Percentiles rank a stretch among this genome's conserved stretches.
These are phyloP conservation scores for Dorcoceras hygrometricum DNA, from an alignment of 257 asterid species.

Conservation along the genomic window DNA sequence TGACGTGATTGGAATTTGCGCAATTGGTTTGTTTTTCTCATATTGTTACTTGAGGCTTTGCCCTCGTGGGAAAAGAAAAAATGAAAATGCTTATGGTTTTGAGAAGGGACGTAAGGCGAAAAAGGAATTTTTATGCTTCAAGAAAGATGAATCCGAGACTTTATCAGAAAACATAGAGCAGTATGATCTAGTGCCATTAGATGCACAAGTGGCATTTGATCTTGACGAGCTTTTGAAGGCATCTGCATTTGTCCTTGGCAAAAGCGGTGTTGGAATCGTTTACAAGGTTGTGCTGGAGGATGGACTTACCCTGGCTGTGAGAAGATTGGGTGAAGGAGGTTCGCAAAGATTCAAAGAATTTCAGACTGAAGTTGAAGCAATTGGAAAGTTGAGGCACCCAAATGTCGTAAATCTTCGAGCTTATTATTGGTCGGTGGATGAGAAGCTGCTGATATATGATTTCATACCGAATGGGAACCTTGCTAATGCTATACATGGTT, in stretches of 20 bases:
- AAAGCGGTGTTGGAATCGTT: conserved; percentile 86
- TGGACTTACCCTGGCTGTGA: conserved; percentile 73
- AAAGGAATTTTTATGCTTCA: conserved; percentile 68
- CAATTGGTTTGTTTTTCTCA: conserved; percentile 66
- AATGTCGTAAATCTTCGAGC: conserved; percentile 73
- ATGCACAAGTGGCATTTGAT: conserved; percentile 67
- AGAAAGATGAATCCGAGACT: conserved; percentile 77
- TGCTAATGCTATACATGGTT: conserved; percentile 73
- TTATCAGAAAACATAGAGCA: conserved; percentile 73
- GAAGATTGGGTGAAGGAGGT: conserved; percentile 93
- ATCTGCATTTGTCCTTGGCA: conserved; percentile 87
- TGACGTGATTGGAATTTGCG: conserved; percentile 72
- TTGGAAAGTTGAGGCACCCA: conserved; percentile 84
- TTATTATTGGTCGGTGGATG: conserved; percentile 93
- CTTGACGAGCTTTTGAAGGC: conserved; percentile 89
- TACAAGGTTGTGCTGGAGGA: conserved; percentile 92
- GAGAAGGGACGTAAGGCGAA: conserved; percentile 54
- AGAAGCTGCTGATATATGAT: conserved; percentile 81
- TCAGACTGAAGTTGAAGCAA: conserved; percentile 82
- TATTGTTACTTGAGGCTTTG: conserved; percentile 64
- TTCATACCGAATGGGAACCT: conserved; percentile 83
- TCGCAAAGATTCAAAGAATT: conserved; percentile 86
- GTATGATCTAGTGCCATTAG: conserved; percentile 67
- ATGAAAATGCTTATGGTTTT: conserved; percentile 41
- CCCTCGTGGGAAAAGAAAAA: conserved; percentile 44